phyloP scores from a whole-genome alignment of 352 stramenopile species.

The Pythium dissimile region DNA sequence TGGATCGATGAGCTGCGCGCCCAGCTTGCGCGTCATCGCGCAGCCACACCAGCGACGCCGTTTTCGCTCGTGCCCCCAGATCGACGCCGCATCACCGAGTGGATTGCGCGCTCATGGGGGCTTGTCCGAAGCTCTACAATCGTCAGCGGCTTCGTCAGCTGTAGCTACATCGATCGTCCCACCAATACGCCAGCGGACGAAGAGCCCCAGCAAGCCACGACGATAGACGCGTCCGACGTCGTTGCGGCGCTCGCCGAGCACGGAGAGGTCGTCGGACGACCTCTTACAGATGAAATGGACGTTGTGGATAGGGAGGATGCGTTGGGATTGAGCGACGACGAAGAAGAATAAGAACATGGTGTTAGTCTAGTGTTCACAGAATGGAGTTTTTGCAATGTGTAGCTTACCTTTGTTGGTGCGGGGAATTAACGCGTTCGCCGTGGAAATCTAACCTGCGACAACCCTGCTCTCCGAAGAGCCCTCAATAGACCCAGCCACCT shows the following conservation, averaged over 20 bases:
- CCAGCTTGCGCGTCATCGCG: slow-evolving; percentile 5
- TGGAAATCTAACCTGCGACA: slow-evolving; percentile 21
- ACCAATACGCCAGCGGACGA: too few species aligned
- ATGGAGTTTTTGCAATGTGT: not conserved
- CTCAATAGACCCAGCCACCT: slow-evolving; percentile 17
- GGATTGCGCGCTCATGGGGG: not conserved
- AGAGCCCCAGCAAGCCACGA: not conserved
- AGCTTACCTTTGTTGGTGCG: slow-evolving; percentile 9
- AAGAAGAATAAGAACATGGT: too few species aligned
- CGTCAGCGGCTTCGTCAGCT: not conserved
- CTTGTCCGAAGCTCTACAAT: not conserved
- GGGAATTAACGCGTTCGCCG: slow-evolving; percentile 14
- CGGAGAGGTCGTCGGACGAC: not conserved
- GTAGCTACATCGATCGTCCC: not conserved
- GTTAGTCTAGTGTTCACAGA: not conserved
- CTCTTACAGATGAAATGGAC: not conserved
- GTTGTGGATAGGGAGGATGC: not conserved
- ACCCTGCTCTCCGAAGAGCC: slow-evolving; percentile 16
- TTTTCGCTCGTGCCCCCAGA: not conserved
- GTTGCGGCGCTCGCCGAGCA: not conserved
- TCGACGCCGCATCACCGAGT: not conserved
- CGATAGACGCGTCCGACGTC: not conserved
- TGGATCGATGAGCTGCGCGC: slow-evolving; percentile 13
- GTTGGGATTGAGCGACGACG: not conserved
- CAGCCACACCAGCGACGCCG: not conserved